These are phyloP conservation scores for Wolfiporia cocos DNA, from an alignment of 1,284 basidiomycete species.

Conservation along the genomic window DNA sequence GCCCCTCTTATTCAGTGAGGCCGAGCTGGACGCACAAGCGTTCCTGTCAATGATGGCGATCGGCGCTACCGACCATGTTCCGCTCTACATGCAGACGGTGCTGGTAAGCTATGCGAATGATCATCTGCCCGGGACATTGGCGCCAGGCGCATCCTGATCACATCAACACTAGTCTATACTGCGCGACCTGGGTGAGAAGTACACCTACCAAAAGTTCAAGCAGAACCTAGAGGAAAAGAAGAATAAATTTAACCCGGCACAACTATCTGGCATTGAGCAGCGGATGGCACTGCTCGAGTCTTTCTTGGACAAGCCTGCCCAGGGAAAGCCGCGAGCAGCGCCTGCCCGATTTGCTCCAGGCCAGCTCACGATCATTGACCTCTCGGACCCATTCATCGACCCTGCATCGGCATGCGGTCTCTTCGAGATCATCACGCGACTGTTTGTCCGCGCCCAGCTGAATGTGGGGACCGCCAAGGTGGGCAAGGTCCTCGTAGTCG, in stretches of 20 bases:
- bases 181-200: slow-evolving; percentile 19
- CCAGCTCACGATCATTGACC: slow-evolving; percentile 26
- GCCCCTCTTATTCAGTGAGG: slow-evolving; percentile 23
- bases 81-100: slow-evolving; percentile 22
- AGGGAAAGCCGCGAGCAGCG: background rate
- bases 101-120: slow-evolving; percentile 11
- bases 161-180: slow-evolving; percentile 15
- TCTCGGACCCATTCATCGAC: slow-evolving; percentile 67
- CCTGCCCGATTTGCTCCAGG: slow-evolving; percentile 18
- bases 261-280: slow-evolving; percentile 19
- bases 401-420: slow-evolving; percentile 54
- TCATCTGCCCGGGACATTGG: background rate
- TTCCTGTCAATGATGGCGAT: slow-evolving; percentile 31
- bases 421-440: slow-evolving; percentile 56
- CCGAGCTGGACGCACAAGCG: slow-evolving; percentile 26
- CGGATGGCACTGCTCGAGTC: slow-evolving; percentile 20
- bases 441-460: slow-evolving; percentile 54
- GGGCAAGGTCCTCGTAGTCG: slow-evolving; percentile 62
- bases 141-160: too few species aligned
- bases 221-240: slow-evolving; percentile 9
- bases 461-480: slow-evolving; percentile 58
- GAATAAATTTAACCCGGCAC: slow-evolving; percentile 16
- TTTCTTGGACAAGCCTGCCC: slow-evolving; percentile 9
- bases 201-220: slow-evolving; percentile 19
- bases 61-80: slow-evolving; percentile 20